Evolutionary conservation across 1,139 yeast genomes (phyloP).

Genomic region (Protomyces macrosporus): DNA sequence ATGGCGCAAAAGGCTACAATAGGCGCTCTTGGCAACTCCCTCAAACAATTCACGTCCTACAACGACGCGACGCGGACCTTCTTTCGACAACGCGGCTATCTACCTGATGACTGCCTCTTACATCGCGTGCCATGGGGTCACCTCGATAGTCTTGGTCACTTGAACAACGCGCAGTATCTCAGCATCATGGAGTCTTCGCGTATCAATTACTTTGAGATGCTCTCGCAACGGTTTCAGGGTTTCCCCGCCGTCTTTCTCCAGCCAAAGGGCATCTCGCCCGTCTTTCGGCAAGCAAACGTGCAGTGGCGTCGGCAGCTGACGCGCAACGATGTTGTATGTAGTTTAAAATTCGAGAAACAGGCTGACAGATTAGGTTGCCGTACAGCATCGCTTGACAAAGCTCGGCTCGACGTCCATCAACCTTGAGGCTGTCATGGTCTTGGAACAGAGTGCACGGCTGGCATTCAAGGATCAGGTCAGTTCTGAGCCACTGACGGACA

Average conservation of each 20-base stretch:
- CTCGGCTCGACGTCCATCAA: conserved; percentile 1
- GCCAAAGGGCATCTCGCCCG: conserved; percentile 16
- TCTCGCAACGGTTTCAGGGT: background rate
- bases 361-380: conserved; percentile 2
- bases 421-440: conserved; percentile 12
- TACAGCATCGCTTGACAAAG: conserved; percentile 2
- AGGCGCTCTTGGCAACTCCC: background rate
- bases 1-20: too few species aligned
- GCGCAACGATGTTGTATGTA: conserved; percentile 7
- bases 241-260: conserved; percentile 11
- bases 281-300: conserved; percentile 10
- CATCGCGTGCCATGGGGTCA: conserved; percentile 24
- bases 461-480: background rate
- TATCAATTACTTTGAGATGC: conserved; percentile 18
- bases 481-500: background rate
- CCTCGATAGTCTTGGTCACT: conserved; percentile 19
- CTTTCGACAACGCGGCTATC: conserved; percentile 9
- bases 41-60: conserved; percentile 11
- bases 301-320: conserved; percentile 11
- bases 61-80: conserved; percentile 2
- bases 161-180: conserved; percentile 20
- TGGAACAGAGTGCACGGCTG: background rate
- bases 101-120: conserved; percentile 7
- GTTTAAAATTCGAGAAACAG: background rate
- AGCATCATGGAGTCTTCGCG: conserved; percentile 16